A percentile compares a stretch with the other conserved stretches of the same genome.
Conservation (phyloP, 305 asterid species). For the Fraxinus velutina region DNA sequence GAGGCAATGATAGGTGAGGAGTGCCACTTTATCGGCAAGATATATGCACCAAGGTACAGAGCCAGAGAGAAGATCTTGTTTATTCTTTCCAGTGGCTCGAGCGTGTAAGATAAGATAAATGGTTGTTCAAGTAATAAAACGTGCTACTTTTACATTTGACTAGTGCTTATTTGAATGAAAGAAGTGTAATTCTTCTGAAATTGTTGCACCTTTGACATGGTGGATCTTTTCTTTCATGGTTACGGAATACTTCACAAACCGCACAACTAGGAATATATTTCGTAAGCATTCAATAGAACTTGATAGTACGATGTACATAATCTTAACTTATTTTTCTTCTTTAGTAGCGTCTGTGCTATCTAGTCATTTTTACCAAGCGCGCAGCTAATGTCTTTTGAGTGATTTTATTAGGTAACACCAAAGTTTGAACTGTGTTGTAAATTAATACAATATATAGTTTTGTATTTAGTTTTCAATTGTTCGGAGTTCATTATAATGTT, state of each 20-base stretch:
- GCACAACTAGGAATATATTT: background rate
- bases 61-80: background rate
- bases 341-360: too few relatives aligned
- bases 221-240: background rate
- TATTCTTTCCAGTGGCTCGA: background rate
- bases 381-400: background rate
- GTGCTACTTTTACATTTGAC: background rate
- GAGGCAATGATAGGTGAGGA: constrained; percentile 2
- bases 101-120: background rate
- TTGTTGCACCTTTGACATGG: background rate
- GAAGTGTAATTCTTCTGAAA: background rate
- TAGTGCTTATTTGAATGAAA: background rate
- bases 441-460: background rate
- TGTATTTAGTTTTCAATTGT: background rate
- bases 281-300: background rate
- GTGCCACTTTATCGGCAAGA: constrained; percentile 23
- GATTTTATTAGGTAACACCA: background rate
- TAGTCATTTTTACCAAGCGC: background rate
- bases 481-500: background rate
- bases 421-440: background rate
- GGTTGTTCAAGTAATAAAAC: constrained; percentile 1
- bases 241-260: background rate
- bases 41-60: constrained; percentile 2
- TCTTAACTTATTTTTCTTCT: background rate
- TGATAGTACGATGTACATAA: background rate